A percentile compares a stretch with the other conserved stretches of the same genome.
These are phyloP conservation scores for Lactarius sanguifluus DNA, from an alignment of 768 basidiomycete species.

Conservation along the genomic window DNA sequence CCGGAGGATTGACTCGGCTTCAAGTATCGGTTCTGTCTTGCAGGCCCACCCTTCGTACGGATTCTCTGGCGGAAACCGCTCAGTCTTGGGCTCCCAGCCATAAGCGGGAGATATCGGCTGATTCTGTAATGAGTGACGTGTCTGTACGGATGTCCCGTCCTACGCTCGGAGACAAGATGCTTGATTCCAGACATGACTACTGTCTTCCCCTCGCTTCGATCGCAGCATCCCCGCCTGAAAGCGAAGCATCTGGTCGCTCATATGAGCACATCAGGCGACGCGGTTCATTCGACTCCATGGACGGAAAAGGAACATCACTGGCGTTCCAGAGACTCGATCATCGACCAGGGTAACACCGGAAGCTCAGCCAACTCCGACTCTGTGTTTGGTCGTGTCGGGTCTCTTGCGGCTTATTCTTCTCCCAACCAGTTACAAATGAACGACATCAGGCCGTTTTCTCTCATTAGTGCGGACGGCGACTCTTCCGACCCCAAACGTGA, in stretches of 20 bases:
- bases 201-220: conserved; percentile 60
- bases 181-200: conserved; percentile 55
- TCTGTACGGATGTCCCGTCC: conserved; percentile 66
- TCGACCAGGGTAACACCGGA: conserved; percentile 56
- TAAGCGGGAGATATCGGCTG: conserved; percentile 54
- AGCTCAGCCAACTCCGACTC: conserved; percentile 57
- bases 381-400: conserved; percentile 56
- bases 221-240: conserved; percentile 61
- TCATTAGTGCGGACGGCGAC: conserved; percentile 49
- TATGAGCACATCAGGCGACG: conserved; percentile 37
- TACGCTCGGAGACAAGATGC: conserved; percentile 86
- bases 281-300: conserved; percentile 63
- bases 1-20: conserved; percentile 56
- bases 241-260: conserved; percentile 32
- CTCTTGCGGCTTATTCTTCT: conserved; percentile 32
- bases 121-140: conserved; percentile 66
- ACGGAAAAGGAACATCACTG: conserved; percentile 49
- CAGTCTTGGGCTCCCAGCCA: conserved; percentile 59
- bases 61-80: conserved; percentile 49
- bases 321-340: conserved; percentile 36
- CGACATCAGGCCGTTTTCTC: conserved; percentile 65
- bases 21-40: conserved; percentile 58
- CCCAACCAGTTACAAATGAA: conserved; percentile 43
- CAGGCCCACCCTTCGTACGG: conserved; percentile 56
- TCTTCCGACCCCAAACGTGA: conserved; percentile 55